Evolutionary conservation across 768 basidiomycete species (phyloP).

Genomic region (Jaapia argillacea): DNA sequence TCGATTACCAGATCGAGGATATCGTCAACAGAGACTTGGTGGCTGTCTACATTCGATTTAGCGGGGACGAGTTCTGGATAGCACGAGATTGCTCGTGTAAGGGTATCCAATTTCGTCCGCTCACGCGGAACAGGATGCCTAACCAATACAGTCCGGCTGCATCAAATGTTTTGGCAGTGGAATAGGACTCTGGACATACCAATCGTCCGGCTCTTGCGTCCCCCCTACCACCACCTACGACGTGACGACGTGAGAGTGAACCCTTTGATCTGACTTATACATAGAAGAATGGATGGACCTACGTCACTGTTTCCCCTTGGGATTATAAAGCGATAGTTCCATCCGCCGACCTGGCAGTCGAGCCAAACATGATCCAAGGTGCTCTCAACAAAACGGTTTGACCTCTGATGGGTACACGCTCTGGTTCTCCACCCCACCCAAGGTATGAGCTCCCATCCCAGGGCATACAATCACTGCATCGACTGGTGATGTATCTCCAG

Average conservation of each 20-base stretch:
- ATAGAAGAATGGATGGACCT: slow-evolving; percentile 8
- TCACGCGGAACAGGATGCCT: slow-evolving; percentile 60
- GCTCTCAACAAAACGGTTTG: slow-evolving; percentile 34
- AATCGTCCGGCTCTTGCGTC: slow-evolving; percentile 47
- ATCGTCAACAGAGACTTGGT: slow-evolving; percentile 27
- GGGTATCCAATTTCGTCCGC: slow-evolving; percentile 50
- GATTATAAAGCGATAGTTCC: slow-evolving; percentile 49
- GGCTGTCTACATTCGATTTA: slow-evolving; percentile 11
- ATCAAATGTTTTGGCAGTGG: neutral
- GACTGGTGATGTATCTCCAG: slow-evolving; percentile 7
- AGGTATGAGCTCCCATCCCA: slow-evolving; percentile 47
- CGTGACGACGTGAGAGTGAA: neutral
- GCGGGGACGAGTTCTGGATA: slow-evolving; percentile 22
- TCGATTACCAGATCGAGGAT: slow-evolving; percentile 27
- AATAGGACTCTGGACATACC: no score
- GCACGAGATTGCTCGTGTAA: slow-evolving; percentile 30
- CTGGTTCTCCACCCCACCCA: slow-evolving; percentile 43
- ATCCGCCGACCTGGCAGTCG: slow-evolving; percentile 29
- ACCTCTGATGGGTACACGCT: slow-evolving; percentile 37
- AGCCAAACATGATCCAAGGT: slow-evolving; percentile 44
- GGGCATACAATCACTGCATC: slow-evolving; percentile 62
- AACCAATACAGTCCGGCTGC: neutral
- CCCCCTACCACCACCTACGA: slow-evolving; percentile 49
- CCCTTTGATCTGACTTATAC: no score
- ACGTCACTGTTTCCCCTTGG: slow-evolving; percentile 48